These are phyloP conservation scores for Sequoia sempervirens DNA, from an alignment of 75 land plant genomes.

Conservation along the genomic window DNA sequence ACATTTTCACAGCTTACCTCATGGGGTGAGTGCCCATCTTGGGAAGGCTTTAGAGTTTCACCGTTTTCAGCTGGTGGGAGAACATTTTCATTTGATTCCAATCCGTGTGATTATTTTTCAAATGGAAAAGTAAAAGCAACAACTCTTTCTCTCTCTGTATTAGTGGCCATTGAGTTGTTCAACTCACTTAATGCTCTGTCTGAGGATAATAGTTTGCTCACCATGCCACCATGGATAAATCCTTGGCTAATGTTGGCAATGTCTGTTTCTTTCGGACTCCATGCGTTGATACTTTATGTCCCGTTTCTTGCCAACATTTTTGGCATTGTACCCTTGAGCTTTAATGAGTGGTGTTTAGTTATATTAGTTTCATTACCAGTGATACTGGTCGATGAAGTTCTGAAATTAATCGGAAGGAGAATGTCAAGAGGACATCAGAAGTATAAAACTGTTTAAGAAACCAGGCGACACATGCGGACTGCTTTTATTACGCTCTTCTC, in stretches of 20 bases:
- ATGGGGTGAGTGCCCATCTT: slow-evolving; percentile 74
- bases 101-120: slow-evolving; percentile 88
- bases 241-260: slow-evolving; percentile 91
- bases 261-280: slow-evolving; percentile 70
- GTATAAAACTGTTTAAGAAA: slow-evolving; percentile 37
- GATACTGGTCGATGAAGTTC: slow-evolving; percentile 73
- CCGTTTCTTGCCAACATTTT: slow-evolving; percentile 81
- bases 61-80: slow-evolving; percentile 62
- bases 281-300: slow-evolving; percentile 73
- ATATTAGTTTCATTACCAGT: slow-evolving; percentile 73
- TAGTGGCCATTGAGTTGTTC: slow-evolving; percentile 95
- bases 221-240: slow-evolving; percentile 94
- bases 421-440: slow-evolving; percentile 19
- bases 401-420: slow-evolving; percentile 66
- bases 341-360: slow-evolving; percentile 80
- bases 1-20: slow-evolving; percentile 56
- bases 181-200: slow-evolving; percentile 91
- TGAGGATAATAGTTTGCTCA: slow-evolving; percentile 72
- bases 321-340: slow-evolving; percentile 74
- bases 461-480: background rate
- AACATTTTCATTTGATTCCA: slow-evolving; percentile 37
- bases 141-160: slow-evolving; percentile 83
- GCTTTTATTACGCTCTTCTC: background rate
- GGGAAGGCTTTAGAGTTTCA: slow-evolving; percentile 68
- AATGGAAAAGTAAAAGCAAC: slow-evolving; percentile 86